Evolutionary conservation across 2,329 filamentous ascomycete genomes (phyloP), one percentile per base, ranked within the genome.

Genomic region (Berkeleyomyces rouxiae): DNA sequence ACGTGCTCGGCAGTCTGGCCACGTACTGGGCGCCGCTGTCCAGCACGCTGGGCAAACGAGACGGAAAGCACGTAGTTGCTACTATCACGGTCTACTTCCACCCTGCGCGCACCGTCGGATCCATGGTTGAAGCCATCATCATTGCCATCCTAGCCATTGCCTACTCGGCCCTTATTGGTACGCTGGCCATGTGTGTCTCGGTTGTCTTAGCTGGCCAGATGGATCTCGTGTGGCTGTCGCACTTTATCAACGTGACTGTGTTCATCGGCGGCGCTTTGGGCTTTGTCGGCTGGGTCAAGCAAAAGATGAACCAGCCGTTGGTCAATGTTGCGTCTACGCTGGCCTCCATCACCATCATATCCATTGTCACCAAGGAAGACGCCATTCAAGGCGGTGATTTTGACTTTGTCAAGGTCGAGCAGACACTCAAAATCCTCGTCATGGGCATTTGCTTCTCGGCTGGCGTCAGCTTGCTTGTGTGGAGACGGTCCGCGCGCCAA

Each of bases 41-140:
- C 13, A 75, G 78, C 6, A 82, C 90, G 63, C 77, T 96, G 13
- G 92, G 92, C 9, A 79, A 85, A 66, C 87, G 90, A 70, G 91
- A 96, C 73, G 90, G 90, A 59, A 96, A 96, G 71, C 92, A 96
- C 73, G 85, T 96, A 70, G 90, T 96, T 60, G 90, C 90, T 40
- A 96, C 92, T 1, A 83, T 96, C 64, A 95, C 90, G 0, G 91
- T 96, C 9, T 97, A 96, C 70, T 97, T 96, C 69, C 90, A 96
- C 71, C 90, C 92, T 3, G 88, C 90, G 4, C 80, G 92, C 64
- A 89, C 89, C 16, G 82, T 85, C 36, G 92, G 92, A 0, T 93
- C 88, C 67, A 96, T 96, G 90, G 81, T 89, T 64, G 88, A 96
- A 73, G 91, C 90, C 2, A 81, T 86, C 9, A 74, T 91, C 42